A percentile compares a stretch with the other conserved stretches of the same genome.
Conservation (phyloP, 2,329 filamentous ascomycete genomes). For the Stachybotrys echinatus region DNA sequence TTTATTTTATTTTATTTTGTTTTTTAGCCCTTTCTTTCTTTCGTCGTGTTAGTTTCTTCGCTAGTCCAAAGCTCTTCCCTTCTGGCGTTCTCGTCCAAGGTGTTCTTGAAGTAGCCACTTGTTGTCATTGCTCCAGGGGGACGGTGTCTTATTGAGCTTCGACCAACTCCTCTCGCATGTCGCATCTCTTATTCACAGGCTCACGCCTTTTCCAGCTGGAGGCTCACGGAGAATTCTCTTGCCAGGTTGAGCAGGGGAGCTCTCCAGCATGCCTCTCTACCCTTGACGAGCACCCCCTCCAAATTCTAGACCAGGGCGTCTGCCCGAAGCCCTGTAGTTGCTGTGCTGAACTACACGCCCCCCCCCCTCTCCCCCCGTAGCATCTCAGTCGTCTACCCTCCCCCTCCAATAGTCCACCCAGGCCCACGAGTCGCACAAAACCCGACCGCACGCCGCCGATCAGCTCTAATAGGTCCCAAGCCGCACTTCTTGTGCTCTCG, state of each 20-base stretch:
- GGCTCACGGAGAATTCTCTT: slow-evolving; percentile 32
- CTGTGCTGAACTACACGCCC: slow-evolving; percentile 28
- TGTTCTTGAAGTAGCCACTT: too few relatives aligned
- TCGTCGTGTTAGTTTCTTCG: too few relatives aligned
- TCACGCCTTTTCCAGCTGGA: slow-evolving; percentile 10
- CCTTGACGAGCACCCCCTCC: slow-evolving; percentile 33
- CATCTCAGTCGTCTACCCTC: slow-evolving; percentile 36
- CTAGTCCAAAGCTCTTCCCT: too few relatives aligned
- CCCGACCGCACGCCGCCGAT: slow-evolving; percentile 36
- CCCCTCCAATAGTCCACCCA: slow-evolving; percentile 19
- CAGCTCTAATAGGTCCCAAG: slow-evolving; percentile 21
- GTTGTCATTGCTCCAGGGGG: too few relatives aligned
- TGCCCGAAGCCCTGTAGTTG: slow-evolving; percentile 25
- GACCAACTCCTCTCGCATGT: too few relatives aligned
- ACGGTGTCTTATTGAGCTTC: too few relatives aligned
- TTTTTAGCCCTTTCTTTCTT: too few relatives aligned
- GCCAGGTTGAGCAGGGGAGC: slow-evolving; percentile 21
- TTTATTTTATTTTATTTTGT: too few relatives aligned
- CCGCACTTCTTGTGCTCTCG: slow-evolving; percentile 20
- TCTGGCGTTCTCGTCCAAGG: too few relatives aligned
- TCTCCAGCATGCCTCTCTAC: slow-evolving; percentile 25
- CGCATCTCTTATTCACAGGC: background rate
- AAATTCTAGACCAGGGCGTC: slow-evolving; percentile 27
- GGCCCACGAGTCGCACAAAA: slow-evolving; percentile 43
- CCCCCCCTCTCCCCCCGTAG: slow-evolving; percentile 22